Evolutionary conservation across 202 grass and related monocot genomes (phyloP), one percentile per base, ranked within the genome.

Genomic region (Panicum hallii): DNA sequence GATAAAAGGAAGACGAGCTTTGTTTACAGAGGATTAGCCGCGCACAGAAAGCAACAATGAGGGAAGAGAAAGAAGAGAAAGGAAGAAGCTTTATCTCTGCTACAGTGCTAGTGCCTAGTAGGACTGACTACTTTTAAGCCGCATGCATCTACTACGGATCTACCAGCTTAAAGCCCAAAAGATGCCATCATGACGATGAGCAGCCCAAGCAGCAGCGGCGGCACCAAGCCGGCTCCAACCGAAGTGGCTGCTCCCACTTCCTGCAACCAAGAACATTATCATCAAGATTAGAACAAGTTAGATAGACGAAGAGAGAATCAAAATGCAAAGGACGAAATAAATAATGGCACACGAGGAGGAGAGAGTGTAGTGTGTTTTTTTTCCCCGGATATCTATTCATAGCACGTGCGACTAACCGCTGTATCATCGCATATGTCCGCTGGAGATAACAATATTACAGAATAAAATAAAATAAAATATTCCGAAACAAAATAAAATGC

Each of bases 111-210:
- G 14, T 68, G 2, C 0, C 32, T 67, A 1, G 56, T 68, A 38
- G 48, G 43, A 38, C 79, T 70, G 43, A 38, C 79, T 70, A 44
- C 63, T 45, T 80, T 80, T 40, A 42, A 68, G 23, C 40, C 16
- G n/a, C 36, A 28, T 38, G 52, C 34, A 75, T 19, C 32, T 38
- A 15, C 11, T 16, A 74, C 54, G 19, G 56, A 9, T 13, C 10
- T 20, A 67, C 53, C 53, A 56, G 53, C 6, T 17, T 81, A 81
- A 91, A 78, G 79, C 84, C 82, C 78, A 82, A 93, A 90, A 74
- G 85, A 79, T 19, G 86, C 68, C 80, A 91, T 90, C 65, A 80
- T 86, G 30, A 38, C 48, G 48, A 79, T 16, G 43, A 90, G 1
- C 30, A 90, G 1, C 30, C 80, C 87, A 11, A 87, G 67, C 57